phyloP scores from a whole-genome alignment of 768 basidiomycete genomes.

The Amanita brunnescens region DNA sequence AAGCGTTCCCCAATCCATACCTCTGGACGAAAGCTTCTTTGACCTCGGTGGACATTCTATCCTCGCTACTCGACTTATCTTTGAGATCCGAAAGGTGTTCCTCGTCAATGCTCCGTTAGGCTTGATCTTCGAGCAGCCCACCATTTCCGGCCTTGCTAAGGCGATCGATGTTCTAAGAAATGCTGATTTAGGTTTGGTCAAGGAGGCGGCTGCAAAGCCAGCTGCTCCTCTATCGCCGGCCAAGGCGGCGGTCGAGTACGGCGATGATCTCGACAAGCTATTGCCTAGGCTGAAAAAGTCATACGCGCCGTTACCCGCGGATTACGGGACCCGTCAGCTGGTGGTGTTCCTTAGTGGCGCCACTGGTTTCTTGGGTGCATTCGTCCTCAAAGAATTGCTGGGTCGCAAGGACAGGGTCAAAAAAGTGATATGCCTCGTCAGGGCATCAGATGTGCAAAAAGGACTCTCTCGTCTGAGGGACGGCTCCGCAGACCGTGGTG shows the following conservation, averaged over 20 bases:
- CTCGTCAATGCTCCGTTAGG: slow-evolving; percentile 87
- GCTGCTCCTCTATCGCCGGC: slow-evolving; percentile 10
- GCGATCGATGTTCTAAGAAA: slow-evolving; percentile 71
- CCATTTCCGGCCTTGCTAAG: slow-evolving; percentile 64
- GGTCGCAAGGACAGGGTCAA: slow-evolving; percentile 48
- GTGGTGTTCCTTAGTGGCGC: slow-evolving; percentile 95
- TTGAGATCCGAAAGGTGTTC: slow-evolving; percentile 91
- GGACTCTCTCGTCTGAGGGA: slow-evolving; percentile 66
- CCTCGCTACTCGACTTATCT: slow-evolving; percentile 92
- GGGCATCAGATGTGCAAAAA: slow-evolving; percentile 52
- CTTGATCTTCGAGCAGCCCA: slow-evolving; percentile 86
- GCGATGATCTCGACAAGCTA: slow-evolving; percentile 65
- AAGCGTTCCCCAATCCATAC: slow-evolving; percentile 66
- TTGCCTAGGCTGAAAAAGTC: slow-evolving; percentile 45
- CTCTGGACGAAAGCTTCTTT: slow-evolving; percentile 92
- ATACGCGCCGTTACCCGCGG: slow-evolving; percentile 54
- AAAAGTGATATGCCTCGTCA: slow-evolving; percentile 91
- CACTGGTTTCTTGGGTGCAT: slow-evolving; percentile 94
- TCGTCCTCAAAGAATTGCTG: slow-evolving; percentile 78
- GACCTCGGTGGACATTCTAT: slow-evolving; percentile 98
- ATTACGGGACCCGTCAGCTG: slow-evolving; percentile 43
- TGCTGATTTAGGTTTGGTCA: slow-evolving; percentile 70
- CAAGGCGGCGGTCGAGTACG: slow-evolving; percentile 42
- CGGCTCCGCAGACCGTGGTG: slow-evolving; percentile 66
- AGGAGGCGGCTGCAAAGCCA: slow-evolving; percentile 15